Base-by-base conservation (phyloP, 345 rosid genomes). In the Salix udensis region DNA sequence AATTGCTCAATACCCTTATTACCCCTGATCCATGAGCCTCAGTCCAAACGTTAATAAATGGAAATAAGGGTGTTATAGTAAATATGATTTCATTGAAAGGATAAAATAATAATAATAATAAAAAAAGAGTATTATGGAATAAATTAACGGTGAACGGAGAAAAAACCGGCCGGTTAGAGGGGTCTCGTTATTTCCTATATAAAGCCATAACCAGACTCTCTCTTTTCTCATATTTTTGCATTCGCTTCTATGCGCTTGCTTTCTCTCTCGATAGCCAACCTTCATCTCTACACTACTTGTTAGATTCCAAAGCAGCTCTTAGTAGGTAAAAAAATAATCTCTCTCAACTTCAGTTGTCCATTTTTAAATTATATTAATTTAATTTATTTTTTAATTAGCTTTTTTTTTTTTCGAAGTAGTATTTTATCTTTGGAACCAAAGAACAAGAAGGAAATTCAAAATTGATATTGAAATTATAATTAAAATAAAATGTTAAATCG, bases 101-200 rank as follows among this genome's bases (percentile, higher is more conserved):
- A 72, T 72, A 77, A 71, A 78, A 31, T 15, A 78, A 40, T 31
- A 62, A 71, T 14, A 48, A 71, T 15, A 78, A 40, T 37, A 39
- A 13, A n/a, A 46, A 61, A 36, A 53, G 50, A 8, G 4, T 11
- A 4, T 65, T 62, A 74, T 69, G 60, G 74, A 64, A 68, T 19
- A 50, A 19, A 62, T 76, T 76, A 77, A 79, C 81, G 79, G 83
- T 62, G 83, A 70, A 31, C 85, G 79, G 86, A 79, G 82, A 70
- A 67, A 72, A 82, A n/a, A 70, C 76, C 82, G 84, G 82, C 76
- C 85, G 85, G 82, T 76, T 62, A 80, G 71, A 31, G 55, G 73
- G 76, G 84, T 46, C 76, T 79, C 82, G 76, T 73, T 75, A 81
- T 86, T 87, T 83, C 87, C 90, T 89, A 89, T 89, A 89, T 89